A percentile compares a stretch with the other conserved stretches of the same genome.
Evolutionary conservation across 2,329 filamentous ascomycete genomes (phyloP).

Genomic region (Pestalotiopsis sp.): DNA sequence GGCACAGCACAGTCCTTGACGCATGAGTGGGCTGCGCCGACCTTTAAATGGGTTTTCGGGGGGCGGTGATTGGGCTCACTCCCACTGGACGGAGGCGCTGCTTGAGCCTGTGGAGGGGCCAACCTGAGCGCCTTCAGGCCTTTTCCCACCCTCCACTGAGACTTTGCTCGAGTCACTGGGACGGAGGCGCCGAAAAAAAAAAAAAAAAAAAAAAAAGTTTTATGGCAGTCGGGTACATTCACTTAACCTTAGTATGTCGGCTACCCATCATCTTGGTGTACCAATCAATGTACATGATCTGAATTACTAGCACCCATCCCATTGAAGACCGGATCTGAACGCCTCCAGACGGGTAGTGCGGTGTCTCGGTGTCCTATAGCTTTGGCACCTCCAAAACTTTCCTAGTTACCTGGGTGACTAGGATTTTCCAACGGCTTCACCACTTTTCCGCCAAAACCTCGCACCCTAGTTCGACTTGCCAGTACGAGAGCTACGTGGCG

Average conservation of each 20-base stretch:
- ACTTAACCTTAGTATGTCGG: neutral
- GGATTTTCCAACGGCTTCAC: neutral
- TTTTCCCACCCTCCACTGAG: neutral
- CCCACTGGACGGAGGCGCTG: too few relatives aligned
- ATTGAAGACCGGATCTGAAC: neutral
- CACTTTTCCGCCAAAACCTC: neutral
- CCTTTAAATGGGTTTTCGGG: neutral
- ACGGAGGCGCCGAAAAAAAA: neutral
- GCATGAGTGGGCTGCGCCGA: neutral
- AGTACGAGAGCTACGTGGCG: neutral
- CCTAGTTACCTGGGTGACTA: neutral
- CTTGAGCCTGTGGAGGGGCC: too few relatives aligned
- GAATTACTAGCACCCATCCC: neutral
- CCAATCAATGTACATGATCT: neutral
- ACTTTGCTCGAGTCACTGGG: neutral
- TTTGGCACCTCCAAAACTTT: neutral
- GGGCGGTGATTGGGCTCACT: neutral
- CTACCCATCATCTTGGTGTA: neutral
- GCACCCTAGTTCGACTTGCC: neutral
- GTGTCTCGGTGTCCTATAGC: neutral
- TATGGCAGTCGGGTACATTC: neutral
- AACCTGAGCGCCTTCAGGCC: neutral
- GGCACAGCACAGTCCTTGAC: neutral
- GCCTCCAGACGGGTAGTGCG: neutral
- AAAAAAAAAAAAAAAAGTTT: neutral